These are phyloP conservation scores for Cyclotella sp. DNA, from an alignment of 108 stramenopile genomes.

Conservation along the genomic window DNA sequence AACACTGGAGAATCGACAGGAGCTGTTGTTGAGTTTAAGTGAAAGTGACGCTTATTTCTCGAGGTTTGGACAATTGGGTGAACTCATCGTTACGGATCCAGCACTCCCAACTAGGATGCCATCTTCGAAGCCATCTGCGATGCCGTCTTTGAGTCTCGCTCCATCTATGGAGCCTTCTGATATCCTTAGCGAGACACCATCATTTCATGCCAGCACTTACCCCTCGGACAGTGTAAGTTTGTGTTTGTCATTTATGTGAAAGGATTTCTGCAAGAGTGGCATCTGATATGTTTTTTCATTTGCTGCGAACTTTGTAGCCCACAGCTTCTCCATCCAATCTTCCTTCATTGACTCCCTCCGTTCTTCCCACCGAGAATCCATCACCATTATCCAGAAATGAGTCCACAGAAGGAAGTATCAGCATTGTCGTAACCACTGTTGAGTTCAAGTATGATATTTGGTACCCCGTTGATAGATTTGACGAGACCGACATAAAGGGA, in stretches of 20 bases:
- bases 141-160: neutral
- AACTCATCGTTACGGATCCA: slow-evolving; percentile 2
- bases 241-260: neutral
- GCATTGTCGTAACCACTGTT: neutral
- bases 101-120: slow-evolving; percentile 3
- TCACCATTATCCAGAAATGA: neutral
- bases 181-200: neutral
- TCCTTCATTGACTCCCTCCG: neutral
- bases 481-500: neutral
- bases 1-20: neutral
- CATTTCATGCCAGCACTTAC: neutral
- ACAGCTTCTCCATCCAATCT: neutral
- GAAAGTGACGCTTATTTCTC: neutral
- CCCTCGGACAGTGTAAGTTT: slow-evolving; percentile 9
- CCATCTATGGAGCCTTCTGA: slow-evolving; percentile 1
- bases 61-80: neutral
- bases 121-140: neutral
- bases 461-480: neutral
- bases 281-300: neutral
- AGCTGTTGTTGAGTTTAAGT: neutral
- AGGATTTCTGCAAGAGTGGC: neutral
- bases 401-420: neutral
- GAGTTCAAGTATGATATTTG: slow-evolving; percentile 8
- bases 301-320: neutral
- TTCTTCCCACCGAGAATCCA: neutral